phyloP scores from a whole-genome alignment of 768 basidiomycete species.

The Boletus sp. region DNA sequence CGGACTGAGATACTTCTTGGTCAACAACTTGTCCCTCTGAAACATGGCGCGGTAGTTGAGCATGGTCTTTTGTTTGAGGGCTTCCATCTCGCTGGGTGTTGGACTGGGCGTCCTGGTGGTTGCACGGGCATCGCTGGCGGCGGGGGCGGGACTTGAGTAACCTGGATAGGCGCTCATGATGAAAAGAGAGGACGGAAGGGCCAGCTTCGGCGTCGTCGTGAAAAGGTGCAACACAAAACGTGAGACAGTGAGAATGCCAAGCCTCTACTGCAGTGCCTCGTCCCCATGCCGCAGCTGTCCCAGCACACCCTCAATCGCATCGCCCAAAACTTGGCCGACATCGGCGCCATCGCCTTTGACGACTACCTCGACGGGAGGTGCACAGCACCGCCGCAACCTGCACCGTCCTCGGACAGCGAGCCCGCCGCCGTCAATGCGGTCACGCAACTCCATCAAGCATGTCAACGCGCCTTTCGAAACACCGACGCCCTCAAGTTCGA shows the following conservation, averaged over 20 bases:
- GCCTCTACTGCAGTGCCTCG: not conserved
- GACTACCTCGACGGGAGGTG: conserved; percentile 18
- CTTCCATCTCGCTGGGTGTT: conserved; percentile 55
- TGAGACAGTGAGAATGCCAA: not conserved
- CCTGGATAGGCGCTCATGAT: conserved; percentile 19
- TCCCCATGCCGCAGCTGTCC: not conserved
- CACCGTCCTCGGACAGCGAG: not conserved
- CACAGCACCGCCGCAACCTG: not conserved
- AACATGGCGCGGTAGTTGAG: conserved; percentile 44
- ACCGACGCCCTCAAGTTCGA: conserved; percentile 45
- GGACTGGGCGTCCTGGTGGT: conserved; percentile 54
- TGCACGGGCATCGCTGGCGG: conserved; percentile 10
- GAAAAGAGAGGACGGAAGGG: not conserved
- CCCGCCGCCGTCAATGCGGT: conserved; percentile 18
- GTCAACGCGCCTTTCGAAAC: conserved; percentile 41
- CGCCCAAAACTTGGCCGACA: conserved; percentile 21
- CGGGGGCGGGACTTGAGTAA: conserved; percentile 8
- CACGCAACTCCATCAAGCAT: conserved; percentile 39
- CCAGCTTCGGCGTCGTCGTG: not conserved
- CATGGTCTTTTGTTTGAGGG: conserved; percentile 38
- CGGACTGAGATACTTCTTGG: conserved; percentile 57
- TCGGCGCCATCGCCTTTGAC: conserved; percentile 28
- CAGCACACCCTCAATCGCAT: conserved; percentile 18
- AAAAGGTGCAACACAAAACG: not conserved
- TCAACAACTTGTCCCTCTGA: conserved; percentile 50